These are phyloP conservation scores for Tulasnella sp. DNA, from an alignment of 768 basidiomycete species.

Conservation along the genomic window DNA sequence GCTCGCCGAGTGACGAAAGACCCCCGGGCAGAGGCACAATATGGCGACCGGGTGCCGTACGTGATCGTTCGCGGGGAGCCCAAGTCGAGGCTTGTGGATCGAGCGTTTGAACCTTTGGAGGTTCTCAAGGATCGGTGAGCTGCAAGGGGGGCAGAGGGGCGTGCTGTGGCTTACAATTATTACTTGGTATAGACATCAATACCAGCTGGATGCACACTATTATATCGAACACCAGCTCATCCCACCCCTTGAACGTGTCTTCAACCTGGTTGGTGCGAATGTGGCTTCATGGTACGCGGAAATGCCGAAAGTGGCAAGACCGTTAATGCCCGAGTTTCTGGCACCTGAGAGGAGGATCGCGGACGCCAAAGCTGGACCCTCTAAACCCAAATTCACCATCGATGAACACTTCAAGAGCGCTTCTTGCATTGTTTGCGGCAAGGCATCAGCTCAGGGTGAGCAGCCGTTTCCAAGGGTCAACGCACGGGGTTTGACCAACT, in stretches of 20 bases:
- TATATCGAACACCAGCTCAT: conserved; percentile 86
- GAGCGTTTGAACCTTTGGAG: conserved; percentile 69
- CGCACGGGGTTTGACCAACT: too few relatives aligned
- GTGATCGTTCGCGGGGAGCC: conserved; percentile 68
- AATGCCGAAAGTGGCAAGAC: conserved; percentile 64
- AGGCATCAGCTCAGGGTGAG: conserved; percentile 51
- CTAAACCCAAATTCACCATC: conserved; percentile 47
- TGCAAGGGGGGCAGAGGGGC: neutral
- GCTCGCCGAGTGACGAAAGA: conserved; percentile 69
- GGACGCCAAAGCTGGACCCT: conserved; percentile 34
- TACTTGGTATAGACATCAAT: conserved; percentile 49
- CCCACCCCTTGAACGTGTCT: conserved; percentile 83
- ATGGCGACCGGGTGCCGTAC: conserved; percentile 91
- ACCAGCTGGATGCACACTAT: conserved; percentile 73
- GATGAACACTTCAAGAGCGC: conserved; percentile 69
- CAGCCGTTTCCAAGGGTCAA: conserved; percentile 11
- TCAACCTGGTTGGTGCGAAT: conserved; percentile 87
- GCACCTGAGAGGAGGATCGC: conserved; percentile 37
- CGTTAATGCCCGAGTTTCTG: conserved; percentile 30
- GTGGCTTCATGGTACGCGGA: conserved; percentile 80
- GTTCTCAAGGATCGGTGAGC: conserved; percentile 59
- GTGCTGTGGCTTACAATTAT: neutral
- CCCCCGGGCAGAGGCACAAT: conserved; percentile 78
- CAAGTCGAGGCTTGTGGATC: conserved; percentile 63
- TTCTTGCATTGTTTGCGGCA: conserved; percentile 67